Evolutionary conservation across 2,329 filamentous ascomycete species (phyloP).

Genomic region (Ophiostoma sp.): DNA sequence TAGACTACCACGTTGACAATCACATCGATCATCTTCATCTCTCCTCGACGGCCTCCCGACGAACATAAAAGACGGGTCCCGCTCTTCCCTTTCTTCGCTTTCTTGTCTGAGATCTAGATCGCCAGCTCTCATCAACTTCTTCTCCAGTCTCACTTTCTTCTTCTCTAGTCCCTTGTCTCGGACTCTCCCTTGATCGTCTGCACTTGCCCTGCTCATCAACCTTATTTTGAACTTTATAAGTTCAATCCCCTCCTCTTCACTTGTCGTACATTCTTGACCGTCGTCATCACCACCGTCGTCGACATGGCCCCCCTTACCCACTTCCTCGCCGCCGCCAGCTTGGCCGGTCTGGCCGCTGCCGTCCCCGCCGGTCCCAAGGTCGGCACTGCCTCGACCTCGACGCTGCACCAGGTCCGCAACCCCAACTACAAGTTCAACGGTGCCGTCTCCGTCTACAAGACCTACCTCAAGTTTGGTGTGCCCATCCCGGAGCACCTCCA

Average conservation of each 20-base stretch:
- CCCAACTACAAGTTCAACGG: slow-evolving; percentile 41
- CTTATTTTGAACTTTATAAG: neutral
- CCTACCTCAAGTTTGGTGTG: slow-evolving; percentile 43
- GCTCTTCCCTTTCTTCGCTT: neutral
- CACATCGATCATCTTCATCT: neutral
- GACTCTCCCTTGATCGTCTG: slow-evolving; percentile 6
- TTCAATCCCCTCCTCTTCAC: neutral
- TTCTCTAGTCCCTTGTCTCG: neutral
- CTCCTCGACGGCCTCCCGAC: neutral
- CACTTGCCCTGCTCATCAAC: slow-evolving; percentile 2
- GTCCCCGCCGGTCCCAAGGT: slow-evolving; percentile 34
- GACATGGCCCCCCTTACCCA: slow-evolving; percentile 24
- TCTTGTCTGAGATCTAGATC: slow-evolving; percentile 14
- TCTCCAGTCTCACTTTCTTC: neutral
- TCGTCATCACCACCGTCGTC: neutral
- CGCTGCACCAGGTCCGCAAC: slow-evolving; percentile 41
- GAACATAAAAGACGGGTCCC: neutral
- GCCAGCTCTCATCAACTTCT: neutral
- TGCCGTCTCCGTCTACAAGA: slow-evolving; percentile 40
- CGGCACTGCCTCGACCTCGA: slow-evolving; percentile 39
- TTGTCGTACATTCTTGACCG: neutral
- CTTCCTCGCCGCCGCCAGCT: slow-evolving; percentile 33
- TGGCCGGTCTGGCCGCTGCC: slow-evolving; percentile 37
- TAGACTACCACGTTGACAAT: neutral
- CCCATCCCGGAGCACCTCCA: slow-evolving; percentile 40